phyloP scores from a whole-genome alignment of 805 yeast genomes.

The Cyberlindnera sargentensis region DNA sequence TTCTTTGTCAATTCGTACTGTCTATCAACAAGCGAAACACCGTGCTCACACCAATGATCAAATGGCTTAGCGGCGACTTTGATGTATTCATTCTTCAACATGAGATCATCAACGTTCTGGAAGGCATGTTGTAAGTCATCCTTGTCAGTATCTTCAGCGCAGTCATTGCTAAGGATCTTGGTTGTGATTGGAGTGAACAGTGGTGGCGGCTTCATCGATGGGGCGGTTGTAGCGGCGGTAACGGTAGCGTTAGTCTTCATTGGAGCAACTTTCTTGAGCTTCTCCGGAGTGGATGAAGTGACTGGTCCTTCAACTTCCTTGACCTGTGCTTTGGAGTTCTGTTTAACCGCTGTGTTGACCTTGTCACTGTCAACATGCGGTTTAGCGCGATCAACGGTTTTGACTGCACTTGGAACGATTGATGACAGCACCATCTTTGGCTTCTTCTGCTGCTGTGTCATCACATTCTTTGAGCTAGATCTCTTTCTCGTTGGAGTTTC shows the following conservation, averaged over 20 bases:
- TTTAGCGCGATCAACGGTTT: too few species aligned
- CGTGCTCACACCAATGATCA: slow-evolving; percentile 31
- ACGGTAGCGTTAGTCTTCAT: not conserved
- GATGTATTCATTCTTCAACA: slow-evolving; percentile 21
- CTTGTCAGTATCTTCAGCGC: not conserved
- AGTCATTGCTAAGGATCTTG: slow-evolving; percentile 5
- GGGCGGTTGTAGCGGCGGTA: not conserved
- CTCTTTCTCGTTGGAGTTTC: slow-evolving; percentile 16
- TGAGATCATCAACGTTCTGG: slow-evolving; percentile 14
- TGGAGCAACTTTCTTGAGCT: not conserved
- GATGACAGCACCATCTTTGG: not conserved
- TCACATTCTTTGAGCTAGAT: slow-evolving; percentile 1
- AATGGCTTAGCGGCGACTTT: slow-evolving; percentile 22
- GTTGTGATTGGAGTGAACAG: slow-evolving; percentile 6
- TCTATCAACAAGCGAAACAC: slow-evolving; percentile 26
- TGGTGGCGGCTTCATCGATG: slow-evolving; percentile 8
- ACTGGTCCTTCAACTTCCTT: too few species aligned
- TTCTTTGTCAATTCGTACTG: slow-evolving; percentile 29
- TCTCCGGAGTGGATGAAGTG: not conserved
- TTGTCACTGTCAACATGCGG: too few species aligned
- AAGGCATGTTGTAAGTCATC: slow-evolving; percentile 13
- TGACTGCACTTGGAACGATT: too few species aligned
- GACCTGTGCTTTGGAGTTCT: not conserved
- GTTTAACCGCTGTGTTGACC: too few species aligned
- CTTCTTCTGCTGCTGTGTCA: not conserved